A percentile compares a stretch with the other conserved stretches of the same genome.
Conservation (phyloP, 306 rosid genomes). For the Prunus padus region DNA sequence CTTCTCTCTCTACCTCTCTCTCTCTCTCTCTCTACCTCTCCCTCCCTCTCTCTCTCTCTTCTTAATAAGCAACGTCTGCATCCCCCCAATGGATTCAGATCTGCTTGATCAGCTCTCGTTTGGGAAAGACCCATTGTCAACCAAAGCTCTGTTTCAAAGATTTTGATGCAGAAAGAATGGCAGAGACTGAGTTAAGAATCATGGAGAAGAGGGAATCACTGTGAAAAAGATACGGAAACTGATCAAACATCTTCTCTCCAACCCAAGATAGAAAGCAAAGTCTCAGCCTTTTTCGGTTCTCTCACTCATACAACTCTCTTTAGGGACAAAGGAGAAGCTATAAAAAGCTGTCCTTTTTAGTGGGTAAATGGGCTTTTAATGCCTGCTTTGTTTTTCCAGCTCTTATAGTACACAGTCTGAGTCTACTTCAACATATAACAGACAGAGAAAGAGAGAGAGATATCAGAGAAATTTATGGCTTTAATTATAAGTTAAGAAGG, state of each 20-base stretch:
- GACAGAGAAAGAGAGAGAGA: conserved; percentile 6
- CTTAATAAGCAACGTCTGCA: conserved; percentile 21
- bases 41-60: neutral
- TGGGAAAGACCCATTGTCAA: conserved; percentile 29
- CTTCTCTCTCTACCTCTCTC: neutral
- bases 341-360: conserved; percentile 41
- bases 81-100: conserved; percentile 29
- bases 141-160: conserved; percentile 37
- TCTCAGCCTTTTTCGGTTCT: conserved; percentile 35
- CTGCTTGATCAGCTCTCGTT: conserved; percentile 30
- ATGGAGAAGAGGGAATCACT: conserved; percentile 9
- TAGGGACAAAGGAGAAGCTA: conserved; percentile 54
- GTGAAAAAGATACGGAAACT: conserved; percentile 45
- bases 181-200: conserved; percentile 43
- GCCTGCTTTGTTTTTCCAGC: conserved; percentile 19
- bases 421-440: neutral
- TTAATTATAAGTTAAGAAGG: conserved; percentile 30
- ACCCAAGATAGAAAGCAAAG: conserved; percentile 36
- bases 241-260: neutral
- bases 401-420: neutral
- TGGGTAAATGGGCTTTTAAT: conserved; percentile 33
- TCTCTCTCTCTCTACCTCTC: neutral
- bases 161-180: conserved; percentile 34
- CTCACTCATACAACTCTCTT: conserved; percentile 23
- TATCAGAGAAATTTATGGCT: conserved; percentile 40